Base-by-base conservation (phyloP, 164 flowering plant species). In the Hamamelis virginiana region DNA sequence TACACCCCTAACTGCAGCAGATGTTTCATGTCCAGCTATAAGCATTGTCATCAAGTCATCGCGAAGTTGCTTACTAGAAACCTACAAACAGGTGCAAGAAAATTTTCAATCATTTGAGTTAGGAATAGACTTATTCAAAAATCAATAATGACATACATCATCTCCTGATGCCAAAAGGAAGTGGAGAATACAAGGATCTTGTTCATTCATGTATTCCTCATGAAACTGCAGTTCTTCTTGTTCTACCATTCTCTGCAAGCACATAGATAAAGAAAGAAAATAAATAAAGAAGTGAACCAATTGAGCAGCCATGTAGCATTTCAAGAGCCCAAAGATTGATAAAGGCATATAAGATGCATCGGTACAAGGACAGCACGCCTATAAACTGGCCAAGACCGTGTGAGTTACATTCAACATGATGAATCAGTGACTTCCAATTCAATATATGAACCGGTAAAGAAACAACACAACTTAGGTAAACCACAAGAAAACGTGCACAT, bases 1-100 rank as follows among this genome's bases (percentile, higher is more conserved):
- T n/a, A n/a, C n/a, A n/a, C n/a, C n/a, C n/a, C n/a, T n/a, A n/a
- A 94, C 98, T 63, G 98, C 97, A 65, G 98, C 98, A 52, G 98
- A 88, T 64, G 98, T 95, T 85, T 95, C 97, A 78, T 95, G 98
- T 64, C 98, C 98, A 69, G 98, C 98, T 71, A 95, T 95, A 51
- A 95, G 97, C 90, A 95, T 71, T 66, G 98, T 95, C 98, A 95
- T 95, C 76, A 95, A 78, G 71, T 95, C 98, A 83, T 95, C 98
- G 73, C 98, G 97, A 44, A 95, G 91, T 83, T 95, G 98, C 86
- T 95, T 95, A 82, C 98, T 92, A 18, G 98, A 87, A 59, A 94
- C 97, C 98, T 94, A 70, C 69, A 82, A 77, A 72, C 4, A 73
- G 19, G 44, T 8, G 23, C 19, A 53, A 18, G 47, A 59, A 52